Evolutionary conservation across 2,329 filamentous ascomycete species (phyloP), one percentile per base, ranked within the genome.

Genomic region (Aureobasidium pullulans): DNA sequence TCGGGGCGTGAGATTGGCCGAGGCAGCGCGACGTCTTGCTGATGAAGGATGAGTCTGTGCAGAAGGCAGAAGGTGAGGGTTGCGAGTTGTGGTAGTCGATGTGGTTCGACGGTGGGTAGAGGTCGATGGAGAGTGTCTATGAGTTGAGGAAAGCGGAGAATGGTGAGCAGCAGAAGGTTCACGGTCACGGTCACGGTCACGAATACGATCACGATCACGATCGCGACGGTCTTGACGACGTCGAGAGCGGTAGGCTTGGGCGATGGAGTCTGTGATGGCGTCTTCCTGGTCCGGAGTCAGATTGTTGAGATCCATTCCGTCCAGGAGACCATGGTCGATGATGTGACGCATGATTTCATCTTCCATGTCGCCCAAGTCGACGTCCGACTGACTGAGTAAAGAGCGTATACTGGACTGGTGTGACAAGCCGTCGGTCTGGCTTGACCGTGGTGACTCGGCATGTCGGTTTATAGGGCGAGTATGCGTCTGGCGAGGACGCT

Each of bases 331-430:
- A 68, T 96, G 90, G 64, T 93, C 87, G 65, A 92, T 82, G 61
- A 96, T 96, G 69, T 96, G 90, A 44, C 90, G 84, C 65, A 95
- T 83, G 61, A 96, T 95, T 70, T 96, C 91, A 62, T 88, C 84
- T 70, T 96, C 88, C 66, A 96, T 86, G 64, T 93, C 88, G 19
- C 84, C 81, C 47, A 87, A 84, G 65, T 89, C 89, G 65, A 89
- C 89, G 63, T 92, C 88, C 0, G 88, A 89, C 4, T 86, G 83
- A 68, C 89, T 92, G 61, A 97, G 85, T 61, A 97, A 75, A 9
- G 89, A 96, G 57, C 92, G 80, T 64, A 97, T 76, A 61, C 91
- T 96, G 0, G 90, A 87, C 75, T 97, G 93, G 69, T 96, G 93
- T 42, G 54, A 57, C 42, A 57, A 11, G 9, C 10, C 32, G 10